A percentile compares a stretch with the other conserved stretches of the same genome.
Conservation (phyloP, 1,284 basidiomycete genomes). For the Leccinum insolens region DNA sequence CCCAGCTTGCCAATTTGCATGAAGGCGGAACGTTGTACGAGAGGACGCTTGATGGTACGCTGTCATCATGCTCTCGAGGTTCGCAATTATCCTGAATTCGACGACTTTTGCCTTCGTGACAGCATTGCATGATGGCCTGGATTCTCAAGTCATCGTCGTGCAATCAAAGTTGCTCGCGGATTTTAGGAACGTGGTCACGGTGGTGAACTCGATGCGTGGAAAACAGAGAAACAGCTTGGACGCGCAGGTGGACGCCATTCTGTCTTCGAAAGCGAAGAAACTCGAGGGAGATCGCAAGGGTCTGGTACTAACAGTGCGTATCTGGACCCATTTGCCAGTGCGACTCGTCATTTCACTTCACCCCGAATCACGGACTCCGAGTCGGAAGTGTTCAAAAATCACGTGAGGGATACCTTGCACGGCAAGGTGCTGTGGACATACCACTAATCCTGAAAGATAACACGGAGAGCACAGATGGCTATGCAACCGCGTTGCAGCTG, state of each 20-base stretch:
- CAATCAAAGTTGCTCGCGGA: slow-evolving; percentile 65
- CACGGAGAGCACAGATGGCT: slow-evolving; percentile 53
- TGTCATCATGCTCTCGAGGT: not conserved
- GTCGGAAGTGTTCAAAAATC: slow-evolving; percentile 62
- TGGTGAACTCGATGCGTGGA: slow-evolving; percentile 47
- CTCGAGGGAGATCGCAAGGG: slow-evolving; percentile 49
- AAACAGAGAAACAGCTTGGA: slow-evolving; percentile 70
- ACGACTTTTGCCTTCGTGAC: slow-evolving; percentile 1
- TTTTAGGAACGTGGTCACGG: slow-evolving; percentile 45
- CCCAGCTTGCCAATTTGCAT: slow-evolving; percentile 76
- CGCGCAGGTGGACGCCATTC: slow-evolving; percentile 63
- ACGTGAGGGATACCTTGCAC: slow-evolving; percentile 65
- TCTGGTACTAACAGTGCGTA: slow-evolving; percentile 42
- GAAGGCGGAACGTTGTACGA: slow-evolving; percentile 50
- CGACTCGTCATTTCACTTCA: not conserved
- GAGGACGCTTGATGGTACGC: slow-evolving; percentile 53
- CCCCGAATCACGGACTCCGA: not conserved
- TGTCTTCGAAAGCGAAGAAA: slow-evolving; percentile 53
- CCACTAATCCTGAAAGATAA: slow-evolving; percentile 73
- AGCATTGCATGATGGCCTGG: slow-evolving; percentile 76
- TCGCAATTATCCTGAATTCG: slow-evolving; percentile 2
- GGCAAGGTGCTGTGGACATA: slow-evolving; percentile 72
- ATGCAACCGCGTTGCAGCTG: slow-evolving; percentile 65
- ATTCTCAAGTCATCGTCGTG: slow-evolving; percentile 64
- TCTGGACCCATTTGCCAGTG: not conserved